Base-by-base conservation (phyloP, 352 stramenopile species). In the Phytophthora ramorum region DNA sequence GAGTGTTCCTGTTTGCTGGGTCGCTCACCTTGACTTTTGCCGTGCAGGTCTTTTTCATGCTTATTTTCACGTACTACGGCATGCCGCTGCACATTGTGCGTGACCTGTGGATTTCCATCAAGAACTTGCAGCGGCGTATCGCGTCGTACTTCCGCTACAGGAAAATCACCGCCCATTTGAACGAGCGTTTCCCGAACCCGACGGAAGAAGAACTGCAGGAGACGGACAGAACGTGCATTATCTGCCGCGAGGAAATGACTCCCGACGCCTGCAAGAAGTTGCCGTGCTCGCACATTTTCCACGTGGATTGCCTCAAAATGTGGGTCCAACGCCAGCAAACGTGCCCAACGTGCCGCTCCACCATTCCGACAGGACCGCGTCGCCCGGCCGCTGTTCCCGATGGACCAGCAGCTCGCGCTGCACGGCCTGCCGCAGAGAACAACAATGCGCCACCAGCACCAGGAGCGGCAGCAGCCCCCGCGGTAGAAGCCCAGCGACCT, bases 321-420 rank as follows among this genome's bases (percentile, higher is more conserved):
- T 99, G 98, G 98, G 89, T 99, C 14, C 95, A 99, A 63, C 96
- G 98, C 56, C 97, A 99, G 67, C 98, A 99, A 56, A 98, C 92
- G 8, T 99, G 97, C 71, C 98, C 98, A 0, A 99, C 97, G 2
- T 99, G 98, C 72, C 90, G 97, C 24, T 91, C 91, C 3, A 96
- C 97, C 22, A 99, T 99, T 73, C 90, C 92, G 12, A 92, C 85
- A 6, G 81, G 81, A 17, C 73, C 75, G 12, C 69, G 69, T 57
- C 83, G 73, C 14, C 75, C 79, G 1, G 62, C 79, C 7, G 69
- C 83, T 12, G 64, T 79, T 56, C 58, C 70, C 3, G 63, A 77
- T 19, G 68, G 60, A 30, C 51, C 73, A 32, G 52, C 61, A 16
- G 32, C 69, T 62, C 56, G 57, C 54, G 66, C 44, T 43, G 63